Evolutionary conservation across 164 flowering plant species (phyloP).

Genomic region (Macadamia tetraphylla): DNA sequence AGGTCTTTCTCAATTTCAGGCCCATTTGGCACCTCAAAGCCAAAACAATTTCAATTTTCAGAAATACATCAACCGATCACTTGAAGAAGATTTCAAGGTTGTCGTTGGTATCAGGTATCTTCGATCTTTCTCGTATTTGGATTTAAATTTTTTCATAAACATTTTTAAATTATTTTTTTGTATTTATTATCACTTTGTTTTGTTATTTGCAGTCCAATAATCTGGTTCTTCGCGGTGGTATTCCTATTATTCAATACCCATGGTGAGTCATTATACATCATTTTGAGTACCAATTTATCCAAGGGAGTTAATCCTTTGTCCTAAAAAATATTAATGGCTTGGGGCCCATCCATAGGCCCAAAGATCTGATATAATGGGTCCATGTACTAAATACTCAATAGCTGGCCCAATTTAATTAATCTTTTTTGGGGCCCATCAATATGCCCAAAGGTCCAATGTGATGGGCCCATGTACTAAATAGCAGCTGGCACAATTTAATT

Average conservation of each 20-base stretch:
- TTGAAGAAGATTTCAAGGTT: slow-evolving; percentile 86
- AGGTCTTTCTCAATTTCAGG: slow-evolving; percentile 32
- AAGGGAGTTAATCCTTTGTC: too few species aligned
- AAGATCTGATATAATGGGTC: too few species aligned
- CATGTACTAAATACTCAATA: too few species aligned
- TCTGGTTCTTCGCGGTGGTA: slow-evolving; percentile 67
- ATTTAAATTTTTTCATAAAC: neutral
- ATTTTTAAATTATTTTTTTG: neutral
- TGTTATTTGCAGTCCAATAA: slow-evolving; percentile 43
- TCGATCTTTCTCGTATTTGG: too few species aligned
- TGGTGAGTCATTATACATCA: slow-evolving; percentile 18
- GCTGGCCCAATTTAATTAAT: too few species aligned
- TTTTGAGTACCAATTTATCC: too few species aligned
- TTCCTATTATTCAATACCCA: slow-evolving; percentile 63
- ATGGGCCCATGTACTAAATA: too few species aligned
- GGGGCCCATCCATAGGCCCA: too few species aligned
- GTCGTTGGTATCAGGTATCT: slow-evolving; percentile 71
- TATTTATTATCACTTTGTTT: neutral
- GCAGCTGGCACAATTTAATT: too few species aligned
- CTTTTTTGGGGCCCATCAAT: too few species aligned
- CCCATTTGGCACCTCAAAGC: slow-evolving; percentile 77
- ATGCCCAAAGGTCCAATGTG: too few species aligned
- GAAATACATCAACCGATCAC: slow-evolving; percentile 69
- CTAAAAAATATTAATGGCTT: too few species aligned
- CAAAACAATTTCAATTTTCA: slow-evolving; percentile 60